A percentile compares a stretch with the other conserved stretches of the same genome.
phyloP scores from a whole-genome alignment of 2,329 filamentous ascomycete genomes.

The Trichoderma asperellum region DNA sequence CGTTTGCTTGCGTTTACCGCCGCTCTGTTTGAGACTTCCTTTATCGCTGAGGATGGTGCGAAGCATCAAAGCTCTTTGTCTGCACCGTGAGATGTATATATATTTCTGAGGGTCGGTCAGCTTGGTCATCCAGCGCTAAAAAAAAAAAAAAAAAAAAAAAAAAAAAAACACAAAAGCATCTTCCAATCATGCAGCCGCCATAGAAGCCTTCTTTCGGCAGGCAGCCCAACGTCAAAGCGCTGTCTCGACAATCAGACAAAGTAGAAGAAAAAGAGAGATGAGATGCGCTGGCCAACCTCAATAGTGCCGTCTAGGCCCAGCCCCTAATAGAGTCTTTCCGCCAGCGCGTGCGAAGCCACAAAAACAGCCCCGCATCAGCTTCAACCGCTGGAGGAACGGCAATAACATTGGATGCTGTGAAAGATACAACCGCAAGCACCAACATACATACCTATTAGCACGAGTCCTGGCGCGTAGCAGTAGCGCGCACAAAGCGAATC shows the following conservation, averaged over 20 bases:
- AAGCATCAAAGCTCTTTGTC: background rate
- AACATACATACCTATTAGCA: background rate
- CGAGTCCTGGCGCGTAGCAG: background rate
- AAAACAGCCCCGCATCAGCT: background rate
- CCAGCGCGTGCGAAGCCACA: constrained; percentile 14
- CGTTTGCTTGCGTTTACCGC: background rate
- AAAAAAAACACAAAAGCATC: background rate
- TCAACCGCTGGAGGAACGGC: background rate
- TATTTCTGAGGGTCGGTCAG: background rate
- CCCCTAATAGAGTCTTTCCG: constrained; percentile 3
- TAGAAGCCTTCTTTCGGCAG: background rate
- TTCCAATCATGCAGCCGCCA: background rate
- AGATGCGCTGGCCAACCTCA: background rate
- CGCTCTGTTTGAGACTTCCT: background rate
- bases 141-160: background rate
- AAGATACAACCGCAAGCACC: background rate
- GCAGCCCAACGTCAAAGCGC: constrained; percentile 4
- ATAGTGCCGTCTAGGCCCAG: background rate
- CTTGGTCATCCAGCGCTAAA: background rate
- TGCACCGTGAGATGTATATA: background rate
- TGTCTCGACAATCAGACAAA: background rate
- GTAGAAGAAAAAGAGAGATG: background rate
- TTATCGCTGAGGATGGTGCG: background rate
- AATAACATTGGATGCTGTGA: background rate
- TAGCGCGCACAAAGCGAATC: background rate